Conservation (phyloP, 306 rosid genomes). For the Corylus americana region DNA sequence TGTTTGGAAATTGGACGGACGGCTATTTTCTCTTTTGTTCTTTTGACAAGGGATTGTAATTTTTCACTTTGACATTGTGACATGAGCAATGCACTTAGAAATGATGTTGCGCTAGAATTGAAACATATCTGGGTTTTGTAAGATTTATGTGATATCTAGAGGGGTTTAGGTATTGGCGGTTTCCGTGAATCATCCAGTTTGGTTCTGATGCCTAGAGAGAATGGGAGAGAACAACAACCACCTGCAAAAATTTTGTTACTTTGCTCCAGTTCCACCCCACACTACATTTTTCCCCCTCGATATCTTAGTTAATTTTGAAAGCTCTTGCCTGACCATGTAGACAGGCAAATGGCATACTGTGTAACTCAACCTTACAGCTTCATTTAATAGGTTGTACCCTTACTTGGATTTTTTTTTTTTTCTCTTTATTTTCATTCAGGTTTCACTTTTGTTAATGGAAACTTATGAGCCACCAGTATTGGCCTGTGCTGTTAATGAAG, state of each 20-base stretch:
- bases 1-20: not conserved
- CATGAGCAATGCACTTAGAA: not conserved
- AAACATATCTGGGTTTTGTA: not conserved
- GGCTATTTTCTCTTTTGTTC: not conserved
- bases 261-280: not conserved
- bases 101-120: not conserved
- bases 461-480: slow-evolving; percentile 67
- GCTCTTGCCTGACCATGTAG: not conserved
- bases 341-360: not conserved
- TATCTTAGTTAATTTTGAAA: not conserved
- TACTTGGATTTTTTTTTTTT: not conserved
- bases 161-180: not conserved
- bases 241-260: not conserved
- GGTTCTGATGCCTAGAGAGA: not conserved
- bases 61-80: not conserved
- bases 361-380: not conserved
- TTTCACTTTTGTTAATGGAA: slow-evolving; percentile 63
- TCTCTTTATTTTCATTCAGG: slow-evolving; percentile 39
- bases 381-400: not conserved
- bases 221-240: not conserved
- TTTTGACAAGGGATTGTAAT: no score
- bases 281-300: not conserved
- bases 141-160: not conserved
- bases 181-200: not conserved
- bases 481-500: slow-evolving; percentile 72